A percentile compares a stretch with the other conserved stretches of the same genome.
phyloP scores from a whole-genome alignment of 345 rosid genomes.

The Conringia planisiliqua region DNA sequence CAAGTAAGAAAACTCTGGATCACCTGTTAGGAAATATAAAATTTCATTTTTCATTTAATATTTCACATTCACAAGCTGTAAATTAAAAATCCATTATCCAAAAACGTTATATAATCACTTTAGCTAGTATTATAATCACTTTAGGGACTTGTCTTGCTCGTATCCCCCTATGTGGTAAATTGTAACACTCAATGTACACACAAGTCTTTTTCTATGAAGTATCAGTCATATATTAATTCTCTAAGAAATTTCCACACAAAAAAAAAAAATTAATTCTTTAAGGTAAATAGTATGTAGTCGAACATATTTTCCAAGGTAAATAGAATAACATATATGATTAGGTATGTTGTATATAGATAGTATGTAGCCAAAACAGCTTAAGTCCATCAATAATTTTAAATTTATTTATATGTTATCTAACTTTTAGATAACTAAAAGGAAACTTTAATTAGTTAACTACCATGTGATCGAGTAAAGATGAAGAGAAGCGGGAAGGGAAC shows the following conservation, averaged over 20 bases:
- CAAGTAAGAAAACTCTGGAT: constrained; percentile 1
- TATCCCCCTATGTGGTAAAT: neutral
- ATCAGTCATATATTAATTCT: too few species aligned
- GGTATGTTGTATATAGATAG: neutral
- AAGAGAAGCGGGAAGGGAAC: constrained; percentile 11
- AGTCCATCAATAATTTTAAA: neutral
- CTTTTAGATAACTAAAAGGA: neutral
- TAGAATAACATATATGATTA: neutral
- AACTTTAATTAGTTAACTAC: neutral
- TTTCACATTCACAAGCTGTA: neutral
- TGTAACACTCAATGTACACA: neutral
- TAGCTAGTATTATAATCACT: too few species aligned
- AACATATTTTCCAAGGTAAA: neutral
- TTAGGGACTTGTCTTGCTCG: too few species aligned
- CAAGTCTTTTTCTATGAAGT: neutral
- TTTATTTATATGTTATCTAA: neutral
- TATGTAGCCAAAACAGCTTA: neutral
- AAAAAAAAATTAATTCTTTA: too few species aligned
- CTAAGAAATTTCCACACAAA: too few species aligned
- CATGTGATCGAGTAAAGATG: constrained; percentile 5
- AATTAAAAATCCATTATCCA: neutral
- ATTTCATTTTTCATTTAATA: neutral
- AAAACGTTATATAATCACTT: too few species aligned
- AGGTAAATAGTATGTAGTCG: neutral
- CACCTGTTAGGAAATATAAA: neutral